Base-by-base conservation (phyloP, 441 rosid genomes). In the Gossypium schwendimanii region DNA sequence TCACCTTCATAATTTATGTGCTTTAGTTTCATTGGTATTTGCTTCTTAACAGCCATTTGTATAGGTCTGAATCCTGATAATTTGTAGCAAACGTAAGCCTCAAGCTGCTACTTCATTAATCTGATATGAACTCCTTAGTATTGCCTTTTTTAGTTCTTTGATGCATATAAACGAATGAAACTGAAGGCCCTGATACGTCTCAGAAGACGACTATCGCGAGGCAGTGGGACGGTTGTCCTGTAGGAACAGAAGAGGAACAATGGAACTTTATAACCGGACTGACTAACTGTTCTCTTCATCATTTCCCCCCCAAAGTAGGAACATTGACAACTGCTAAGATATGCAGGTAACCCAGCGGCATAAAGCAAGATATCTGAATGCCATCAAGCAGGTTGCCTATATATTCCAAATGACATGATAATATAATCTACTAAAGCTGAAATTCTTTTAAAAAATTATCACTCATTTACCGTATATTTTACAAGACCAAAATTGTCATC, bases 1-100 rank as follows among this genome's bases (percentile, higher is more conserved):
- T 84, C 89, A 63, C 82, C 83, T 71, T 73, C 85, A 71, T 80
- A 72, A 78, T 24, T 45, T 70, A 62, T 73, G 70, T 76, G 63
- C 58, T 44, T 41, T 47, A 74, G 74, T 67, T 64, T 68, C 63
- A 71, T 71, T 72, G 70, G 60, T 72, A 57, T 67, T 55, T 23
- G 26, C 70, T 78, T 77, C 77, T 41, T 71, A 78, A 61, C 68
- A 64, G 62, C 47, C 62, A 76, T 75, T 73, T 79, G 82, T 77
- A 73, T 75, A 77, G 84, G 76, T 28, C 61, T 69, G 26, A 20
- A 54, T 54, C 11, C 33, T 11, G 71, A 75, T 76, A 68, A 18
- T 49, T 26, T 72, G 74, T 33, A 68, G 63, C 41, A 55, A 54
- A 44, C 61, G 7, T 45, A 62, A 62, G 76, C 71, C 59, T 53